These are phyloP conservation scores for Asparagopsis taxiformis DNA, from an alignment of 31 red algal species.

Conservation along the genomic window DNA sequence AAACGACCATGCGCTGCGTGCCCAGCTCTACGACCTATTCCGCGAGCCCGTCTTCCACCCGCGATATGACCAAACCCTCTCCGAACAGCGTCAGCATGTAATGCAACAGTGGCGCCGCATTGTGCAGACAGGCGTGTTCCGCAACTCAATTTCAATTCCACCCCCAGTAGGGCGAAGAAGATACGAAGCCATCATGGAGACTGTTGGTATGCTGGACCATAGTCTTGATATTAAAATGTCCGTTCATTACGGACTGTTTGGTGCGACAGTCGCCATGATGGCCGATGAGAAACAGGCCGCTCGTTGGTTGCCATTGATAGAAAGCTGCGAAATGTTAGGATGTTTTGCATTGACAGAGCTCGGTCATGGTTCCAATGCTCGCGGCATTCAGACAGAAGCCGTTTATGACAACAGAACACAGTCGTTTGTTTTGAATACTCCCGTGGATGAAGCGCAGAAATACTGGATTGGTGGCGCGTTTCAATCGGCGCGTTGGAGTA, in stretches of 20 bases:
- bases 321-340: slow-evolving; percentile 37
- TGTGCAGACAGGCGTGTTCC: slow-evolving; percentile 7
- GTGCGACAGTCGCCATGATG: slow-evolving; percentile 43
- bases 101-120: slow-evolving; percentile 14
- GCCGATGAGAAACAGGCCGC: slow-evolving; percentile 38
- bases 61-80: slow-evolving; percentile 29
- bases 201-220: slow-evolving; percentile 37
- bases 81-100: slow-evolving; percentile 5
- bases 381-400: slow-evolving; percentile 64
- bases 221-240: slow-evolving; percentile 60
- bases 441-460: slow-evolving; percentile 61
- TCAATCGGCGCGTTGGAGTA: slow-evolving; percentile 41
- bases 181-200: slow-evolving; percentile 22
- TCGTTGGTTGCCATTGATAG: slow-evolving; percentile 58
- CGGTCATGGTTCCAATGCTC: slow-evolving; percentile 80
- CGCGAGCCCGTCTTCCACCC: slow-evolving; percentile 26
- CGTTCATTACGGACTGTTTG: slow-evolving; percentile 75
- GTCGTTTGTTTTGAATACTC: slow-evolving; percentile 65
- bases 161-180: slow-evolving; percentile 8
- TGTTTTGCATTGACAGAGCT: slow-evolving; percentile 85
- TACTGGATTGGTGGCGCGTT: slow-evolving; percentile 89
- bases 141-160: background rate
- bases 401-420: slow-evolving; percentile 34
- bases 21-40: slow-evolving; percentile 16
- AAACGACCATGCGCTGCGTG: background rate